Conservation (phyloP, 257 asterid genomes). For the Przewalskia tangutica region DNA sequence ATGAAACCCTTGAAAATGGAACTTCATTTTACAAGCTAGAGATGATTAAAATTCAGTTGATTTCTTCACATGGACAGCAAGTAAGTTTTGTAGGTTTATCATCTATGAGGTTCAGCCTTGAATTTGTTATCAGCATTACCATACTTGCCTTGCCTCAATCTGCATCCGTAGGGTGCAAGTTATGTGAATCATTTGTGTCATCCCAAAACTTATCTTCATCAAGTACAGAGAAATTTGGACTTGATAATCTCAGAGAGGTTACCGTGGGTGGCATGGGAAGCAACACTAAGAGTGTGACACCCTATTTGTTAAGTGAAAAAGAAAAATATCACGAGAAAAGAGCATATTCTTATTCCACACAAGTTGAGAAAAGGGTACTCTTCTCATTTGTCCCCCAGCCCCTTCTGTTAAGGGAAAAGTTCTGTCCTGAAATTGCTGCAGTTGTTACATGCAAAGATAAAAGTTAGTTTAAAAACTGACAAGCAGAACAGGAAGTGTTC, state of each 20-base stretch:
- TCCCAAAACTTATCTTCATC: not conserved
- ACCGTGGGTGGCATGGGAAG: not conserved
- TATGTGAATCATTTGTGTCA: not conserved
- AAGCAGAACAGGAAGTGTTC: not conserved
- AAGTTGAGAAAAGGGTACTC: not conserved
- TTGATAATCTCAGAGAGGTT: not conserved
- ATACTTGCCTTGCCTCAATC: not conserved
- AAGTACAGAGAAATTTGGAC: not conserved
- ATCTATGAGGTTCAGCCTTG: not conserved
- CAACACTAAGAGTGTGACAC: not conserved
- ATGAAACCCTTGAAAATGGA: constrained; percentile 58
- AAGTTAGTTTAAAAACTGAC: not conserved
- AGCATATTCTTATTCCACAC: not conserved
- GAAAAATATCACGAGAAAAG: not conserved
- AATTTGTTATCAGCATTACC: not conserved
- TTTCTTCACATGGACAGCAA: constrained; percentile 73
- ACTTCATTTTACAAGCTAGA: constrained; percentile 90
- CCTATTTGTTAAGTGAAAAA: not conserved
- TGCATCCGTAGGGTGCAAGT: not conserved
- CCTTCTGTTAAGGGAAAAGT: not conserved
- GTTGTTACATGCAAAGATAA: not conserved
- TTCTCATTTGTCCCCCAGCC: not conserved
- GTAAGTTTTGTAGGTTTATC: constrained; percentile 20
- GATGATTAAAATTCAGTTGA: constrained; percentile 67
- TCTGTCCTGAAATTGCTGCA: not conserved